These are phyloP conservation scores for Boletus fagicola DNA, from an alignment of 768 basidiomycete genomes.

Conservation along the genomic window DNA sequence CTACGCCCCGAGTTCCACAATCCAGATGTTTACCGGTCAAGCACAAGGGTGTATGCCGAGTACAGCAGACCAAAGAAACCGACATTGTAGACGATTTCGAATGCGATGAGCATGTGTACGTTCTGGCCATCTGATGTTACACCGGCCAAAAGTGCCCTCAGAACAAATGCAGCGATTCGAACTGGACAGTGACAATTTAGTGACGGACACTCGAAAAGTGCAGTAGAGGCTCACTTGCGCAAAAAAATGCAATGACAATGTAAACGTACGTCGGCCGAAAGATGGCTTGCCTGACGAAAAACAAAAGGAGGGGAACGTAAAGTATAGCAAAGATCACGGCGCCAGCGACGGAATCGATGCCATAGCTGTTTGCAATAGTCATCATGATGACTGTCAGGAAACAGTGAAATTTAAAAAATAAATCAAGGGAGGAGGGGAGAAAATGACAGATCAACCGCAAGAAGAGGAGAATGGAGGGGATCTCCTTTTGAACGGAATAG, in stretches of 20 bases:
- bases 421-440: neutral
- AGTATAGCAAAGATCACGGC: slow-evolving; percentile 34
- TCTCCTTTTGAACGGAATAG: slow-evolving; percentile 16
- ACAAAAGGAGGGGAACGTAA: slow-evolving; percentile 27
- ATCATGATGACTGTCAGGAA: slow-evolving; percentile 13
- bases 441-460: slow-evolving; percentile 24
- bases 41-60: slow-evolving; percentile 34
- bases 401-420: neutral
- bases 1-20: neutral
- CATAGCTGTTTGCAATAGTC: slow-evolving; percentile 20
- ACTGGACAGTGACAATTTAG: slow-evolving; percentile 17
- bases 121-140: slow-evolving; percentile 23
- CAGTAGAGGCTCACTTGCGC: slow-evolving; percentile 21
- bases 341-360: slow-evolving; percentile 33
- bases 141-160: slow-evolving; percentile 31
- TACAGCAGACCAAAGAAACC: slow-evolving; percentile 38
- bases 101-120: slow-evolving; percentile 25
- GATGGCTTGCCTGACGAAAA: slow-evolving; percentile 23
- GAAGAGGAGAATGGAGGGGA: neutral
- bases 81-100: slow-evolving; percentile 33
- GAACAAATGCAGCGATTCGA: slow-evolving; percentile 30
- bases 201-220: neutral
- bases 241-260: slow-evolving; percentile 30
- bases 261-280: slow-evolving; percentile 29
- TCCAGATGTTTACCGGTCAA: slow-evolving; percentile 28